Percentiles rank a stretch among this genome's conserved stretches.
phyloP scores from a whole-genome alignment of 192 early-diverging fungal genomes.

The Backusella mclennaniae region DNA sequence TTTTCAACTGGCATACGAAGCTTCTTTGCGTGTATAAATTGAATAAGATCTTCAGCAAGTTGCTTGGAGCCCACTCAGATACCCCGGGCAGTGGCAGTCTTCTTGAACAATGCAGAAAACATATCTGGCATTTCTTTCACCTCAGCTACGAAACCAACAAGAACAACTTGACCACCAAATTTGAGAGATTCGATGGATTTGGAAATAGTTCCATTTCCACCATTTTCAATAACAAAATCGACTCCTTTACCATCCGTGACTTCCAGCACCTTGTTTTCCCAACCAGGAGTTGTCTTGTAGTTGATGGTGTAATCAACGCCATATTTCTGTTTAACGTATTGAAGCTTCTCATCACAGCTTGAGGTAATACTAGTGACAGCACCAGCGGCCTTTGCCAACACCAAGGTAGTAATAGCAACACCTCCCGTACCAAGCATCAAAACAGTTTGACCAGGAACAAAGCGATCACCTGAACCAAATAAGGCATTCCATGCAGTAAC shows the following conservation, averaged over 20 bases:
- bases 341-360: conserved; percentile 15
- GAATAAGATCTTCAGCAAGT: conserved; percentile 6
- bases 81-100: conserved; percentile 4
- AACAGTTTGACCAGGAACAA: background rate
- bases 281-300: conserved; percentile 12
- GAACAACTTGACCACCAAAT: background rate
- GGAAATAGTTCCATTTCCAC: conserved; percentile 14
- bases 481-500: conserved; percentile 21
- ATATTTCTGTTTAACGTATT: conserved; percentile 1
- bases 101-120: background rate
- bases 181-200: conserved; percentile 1
- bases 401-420: conserved; percentile 11
- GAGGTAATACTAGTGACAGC: conserved; percentile 18
- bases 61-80: conserved; percentile 18
- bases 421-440: conserved; percentile 21
- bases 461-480: conserved; percentile 1
- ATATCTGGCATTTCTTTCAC: background rate
- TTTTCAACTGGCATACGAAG: background rate
- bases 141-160: conserved; percentile 17
- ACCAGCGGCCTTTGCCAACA: conserved; percentile 16
- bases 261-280: conserved; percentile 17
- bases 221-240: conserved; percentile 23
- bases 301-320: conserved; percentile 8
- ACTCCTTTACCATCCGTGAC: conserved; percentile 2
- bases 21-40: conserved; percentile 16